Conservation (phyloP, 371 early-diverging fungal genomes). For the Rhizopus arrhizus region DNA sequence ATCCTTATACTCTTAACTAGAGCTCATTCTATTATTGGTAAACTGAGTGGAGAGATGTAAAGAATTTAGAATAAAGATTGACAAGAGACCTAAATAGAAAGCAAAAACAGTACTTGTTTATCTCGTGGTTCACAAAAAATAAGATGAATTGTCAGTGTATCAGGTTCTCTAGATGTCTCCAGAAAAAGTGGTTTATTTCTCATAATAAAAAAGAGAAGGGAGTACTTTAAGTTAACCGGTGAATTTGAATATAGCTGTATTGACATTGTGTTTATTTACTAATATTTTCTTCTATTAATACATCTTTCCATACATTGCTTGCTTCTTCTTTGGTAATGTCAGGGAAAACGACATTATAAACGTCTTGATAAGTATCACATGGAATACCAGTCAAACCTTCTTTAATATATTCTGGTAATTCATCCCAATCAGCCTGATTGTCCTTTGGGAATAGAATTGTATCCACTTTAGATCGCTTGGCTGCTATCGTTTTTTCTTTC, state of each 20-base stretch:
- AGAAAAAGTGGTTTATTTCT: background rate
- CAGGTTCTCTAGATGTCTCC: background rate
- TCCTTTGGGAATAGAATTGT: constrained; percentile 88
- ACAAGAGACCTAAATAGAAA: too few relatives aligned
- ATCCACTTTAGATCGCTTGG: constrained; percentile 90
- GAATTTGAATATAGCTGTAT: background rate
- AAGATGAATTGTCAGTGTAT: background rate
- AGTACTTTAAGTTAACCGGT: background rate
- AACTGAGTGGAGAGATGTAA: too few relatives aligned
- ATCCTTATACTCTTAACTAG: too few relatives aligned
- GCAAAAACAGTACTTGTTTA: too few relatives aligned
- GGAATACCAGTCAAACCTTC: constrained; percentile 87
- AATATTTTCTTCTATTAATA: constrained; percentile 22
- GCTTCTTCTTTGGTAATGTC: constrained; percentile 28
- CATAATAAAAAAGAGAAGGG: too few relatives aligned
- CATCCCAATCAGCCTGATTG: constrained; percentile 93
- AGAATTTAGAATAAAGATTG: too few relatives aligned
- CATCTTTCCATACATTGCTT: constrained; percentile 24
- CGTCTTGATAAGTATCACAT: constrained; percentile 82
- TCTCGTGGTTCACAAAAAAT: background rate
- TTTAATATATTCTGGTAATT: constrained; percentile 87
- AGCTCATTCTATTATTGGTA: too few relatives aligned
- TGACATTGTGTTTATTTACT: background rate
- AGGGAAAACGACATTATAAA: constrained; percentile 45
- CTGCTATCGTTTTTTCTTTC: constrained; percentile 97